phyloP scores from a whole-genome alignment of 345 rosid genomes.

The Eucalyptus lansdowneana region DNA sequence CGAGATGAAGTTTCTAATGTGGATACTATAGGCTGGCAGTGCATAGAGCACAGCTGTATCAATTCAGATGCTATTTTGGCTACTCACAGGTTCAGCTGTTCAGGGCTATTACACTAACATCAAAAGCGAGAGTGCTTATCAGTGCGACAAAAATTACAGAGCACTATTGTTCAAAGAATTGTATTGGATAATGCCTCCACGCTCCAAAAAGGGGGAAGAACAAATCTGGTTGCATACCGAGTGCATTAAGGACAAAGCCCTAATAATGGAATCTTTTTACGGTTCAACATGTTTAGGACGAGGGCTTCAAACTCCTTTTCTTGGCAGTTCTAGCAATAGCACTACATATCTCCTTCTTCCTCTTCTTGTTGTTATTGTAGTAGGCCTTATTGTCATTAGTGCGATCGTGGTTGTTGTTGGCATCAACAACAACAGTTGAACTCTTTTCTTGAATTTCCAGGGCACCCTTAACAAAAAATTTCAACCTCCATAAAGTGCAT shows the following conservation, averaged over 20 bases:
- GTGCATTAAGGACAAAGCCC: neutral
- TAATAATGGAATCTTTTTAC: neutral
- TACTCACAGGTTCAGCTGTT: neutral
- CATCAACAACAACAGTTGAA: neutral
- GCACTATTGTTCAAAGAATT: neutral
- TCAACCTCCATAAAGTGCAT: constrained; percentile 5
- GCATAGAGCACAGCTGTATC: neutral
- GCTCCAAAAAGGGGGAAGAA: neutral
- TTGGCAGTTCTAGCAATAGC: constrained; percentile 31
- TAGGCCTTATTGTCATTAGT: neutral
- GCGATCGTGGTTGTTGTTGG: neutral
- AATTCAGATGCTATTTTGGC: neutral
- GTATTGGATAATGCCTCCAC: neutral
- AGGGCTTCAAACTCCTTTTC: constrained; percentile 30
- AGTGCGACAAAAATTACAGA: neutral
- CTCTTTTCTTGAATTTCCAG: neutral
- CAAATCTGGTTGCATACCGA: neutral
- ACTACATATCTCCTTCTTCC: constrained; percentile 33
- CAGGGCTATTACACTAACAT: neutral
- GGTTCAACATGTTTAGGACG: neutral
- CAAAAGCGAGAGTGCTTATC: neutral
- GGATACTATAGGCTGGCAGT: neutral
- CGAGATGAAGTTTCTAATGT: neutral
- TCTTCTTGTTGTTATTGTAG: constrained; percentile 8
- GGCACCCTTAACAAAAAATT: neutral